Evolutionary conservation across 371 early-diverging fungal species (phyloP), one percentile per base, ranked within the genome.

Genomic region (Sporodiniella umbellata): DNA sequence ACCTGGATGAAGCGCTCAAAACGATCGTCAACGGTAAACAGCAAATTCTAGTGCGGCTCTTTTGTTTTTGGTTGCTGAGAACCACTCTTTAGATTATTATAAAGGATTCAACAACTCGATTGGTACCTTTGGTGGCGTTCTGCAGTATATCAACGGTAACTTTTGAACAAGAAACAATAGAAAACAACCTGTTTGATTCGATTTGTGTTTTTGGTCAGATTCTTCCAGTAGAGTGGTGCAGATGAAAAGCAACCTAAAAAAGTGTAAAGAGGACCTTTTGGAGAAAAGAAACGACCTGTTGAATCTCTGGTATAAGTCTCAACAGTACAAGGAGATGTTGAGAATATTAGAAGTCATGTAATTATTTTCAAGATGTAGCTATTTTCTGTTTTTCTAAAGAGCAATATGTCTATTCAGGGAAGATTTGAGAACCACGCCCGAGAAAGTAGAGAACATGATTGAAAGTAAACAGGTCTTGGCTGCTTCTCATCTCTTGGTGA

Each of bases 91-190:
- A 92, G 96, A 94, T 48, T 93, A 94, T 61, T 93, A 95, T 58
- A 84, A 85, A 43, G 90, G 94, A 14, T 96, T 96, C 64, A 95
- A 94, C 60, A 83, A 79, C 30, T 88, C 94, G 1, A 95, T 95
- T 56, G 85, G 94, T 59, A 92, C 93, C 1, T 96, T 94, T 62
- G 90, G 94, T 48, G 87, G 87, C 12, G 91, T 95, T 10, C 80
- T 92, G 25, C 94, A 92, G 48, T 87, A 85, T 45, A 89, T 96
- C 57, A 75, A 86, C 31, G 91, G 87, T 81, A 72, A 21, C 33
- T n/a, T n/a, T n/a, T n/a, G n/a, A n/a, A 46, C 31, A 46, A 18
- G 22, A 17, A 46, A 10, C 31, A 15, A 33, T 0, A 21, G 33
- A 46, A 17, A 37, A 18, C n/a, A n/a, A 17, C 18, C 7, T 37